Evolutionary conservation across 345 rosid genomes (phyloP).

Genomic region (Draba incana): DNA sequence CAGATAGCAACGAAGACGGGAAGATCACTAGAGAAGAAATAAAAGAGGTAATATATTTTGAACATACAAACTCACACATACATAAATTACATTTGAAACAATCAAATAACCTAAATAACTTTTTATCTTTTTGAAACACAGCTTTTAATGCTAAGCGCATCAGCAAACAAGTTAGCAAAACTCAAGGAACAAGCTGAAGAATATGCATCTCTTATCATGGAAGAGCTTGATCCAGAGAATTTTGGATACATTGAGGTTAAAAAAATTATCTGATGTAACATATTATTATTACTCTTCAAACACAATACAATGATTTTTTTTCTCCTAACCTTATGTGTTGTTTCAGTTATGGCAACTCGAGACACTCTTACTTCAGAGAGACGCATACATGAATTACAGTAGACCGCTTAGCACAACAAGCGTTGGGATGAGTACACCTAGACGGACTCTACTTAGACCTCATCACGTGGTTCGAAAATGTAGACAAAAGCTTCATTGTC

Average conservation of each 20-base stretch:
- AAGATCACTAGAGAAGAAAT: slow-evolving; percentile 85
- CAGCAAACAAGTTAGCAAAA: slow-evolving; percentile 87
- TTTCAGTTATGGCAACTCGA: slow-evolving; percentile 95
- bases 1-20: slow-evolving; percentile 90
- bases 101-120: neutral
- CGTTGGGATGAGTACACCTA: slow-evolving; percentile 63
- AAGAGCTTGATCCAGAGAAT: slow-evolving; percentile 94
- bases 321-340: neutral
- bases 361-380: slow-evolving; percentile 83
- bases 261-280: neutral
- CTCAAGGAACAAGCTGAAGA: slow-evolving; percentile 94
- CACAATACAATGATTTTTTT: neutral
- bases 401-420: slow-evolving; percentile 85
- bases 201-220: slow-evolving; percentile 92
- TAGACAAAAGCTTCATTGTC: slow-evolving; percentile 47
- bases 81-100: neutral
- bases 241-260: slow-evolving; percentile 92
- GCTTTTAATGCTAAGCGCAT: slow-evolving; percentile 96
- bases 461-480: slow-evolving; percentile 43
- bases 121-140: slow-evolving; percentile 43
- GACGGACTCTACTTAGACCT: slow-evolving; percentile 52
- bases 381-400: slow-evolving; percentile 88
- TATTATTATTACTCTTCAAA: slow-evolving; percentile 2
- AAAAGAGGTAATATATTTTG: slow-evolving; percentile 55
- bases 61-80: neutral